Evolutionary conservation across 331 rosid species (phyloP).

Genomic region (Quercus lobata): DNA sequence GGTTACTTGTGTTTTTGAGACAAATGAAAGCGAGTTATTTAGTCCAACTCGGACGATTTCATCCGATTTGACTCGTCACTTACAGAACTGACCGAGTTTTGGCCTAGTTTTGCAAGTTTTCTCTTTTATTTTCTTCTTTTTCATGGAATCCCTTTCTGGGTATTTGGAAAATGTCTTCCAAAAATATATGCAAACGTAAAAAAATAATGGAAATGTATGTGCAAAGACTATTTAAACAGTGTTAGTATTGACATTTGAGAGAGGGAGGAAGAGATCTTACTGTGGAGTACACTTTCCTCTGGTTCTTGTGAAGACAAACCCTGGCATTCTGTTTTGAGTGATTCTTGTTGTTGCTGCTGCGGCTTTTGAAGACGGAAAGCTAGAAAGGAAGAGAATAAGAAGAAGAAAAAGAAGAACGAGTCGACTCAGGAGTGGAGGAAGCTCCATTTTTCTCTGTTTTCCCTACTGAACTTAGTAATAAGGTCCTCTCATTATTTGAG

Average conservation of each 20-base stretch:
- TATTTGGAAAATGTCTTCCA: no score
- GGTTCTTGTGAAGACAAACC: slow-evolving; percentile 61
- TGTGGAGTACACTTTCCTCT: slow-evolving; percentile 79
- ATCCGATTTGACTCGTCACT: no score
- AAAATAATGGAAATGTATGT: not conserved
- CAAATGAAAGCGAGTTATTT: no score
- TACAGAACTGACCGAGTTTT: no score
- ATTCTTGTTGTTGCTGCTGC: not conserved
- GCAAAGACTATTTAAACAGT: no score
- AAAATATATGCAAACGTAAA: not conserved
- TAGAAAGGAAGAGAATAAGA: slow-evolving; percentile 17
- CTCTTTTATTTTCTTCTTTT: no score
- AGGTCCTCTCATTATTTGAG: not conserved
- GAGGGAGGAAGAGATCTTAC: slow-evolving; percentile 26
- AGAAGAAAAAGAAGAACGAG: slow-evolving; percentile 32
- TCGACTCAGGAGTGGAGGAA: not conserved
- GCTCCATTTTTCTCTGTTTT: slow-evolving; percentile 5
- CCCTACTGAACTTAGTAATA: not conserved
- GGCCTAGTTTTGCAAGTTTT: no score
- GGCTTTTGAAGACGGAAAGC: slow-evolving; percentile 2
- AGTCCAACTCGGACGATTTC: no score
- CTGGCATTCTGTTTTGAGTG: slow-evolving; percentile 30
- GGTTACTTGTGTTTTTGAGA: no score
- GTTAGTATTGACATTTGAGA: not conserved
- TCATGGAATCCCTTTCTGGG: no score